Conservation (phyloP, 2,329 filamentous ascomycete species). For the Geosmithia flava region DNA sequence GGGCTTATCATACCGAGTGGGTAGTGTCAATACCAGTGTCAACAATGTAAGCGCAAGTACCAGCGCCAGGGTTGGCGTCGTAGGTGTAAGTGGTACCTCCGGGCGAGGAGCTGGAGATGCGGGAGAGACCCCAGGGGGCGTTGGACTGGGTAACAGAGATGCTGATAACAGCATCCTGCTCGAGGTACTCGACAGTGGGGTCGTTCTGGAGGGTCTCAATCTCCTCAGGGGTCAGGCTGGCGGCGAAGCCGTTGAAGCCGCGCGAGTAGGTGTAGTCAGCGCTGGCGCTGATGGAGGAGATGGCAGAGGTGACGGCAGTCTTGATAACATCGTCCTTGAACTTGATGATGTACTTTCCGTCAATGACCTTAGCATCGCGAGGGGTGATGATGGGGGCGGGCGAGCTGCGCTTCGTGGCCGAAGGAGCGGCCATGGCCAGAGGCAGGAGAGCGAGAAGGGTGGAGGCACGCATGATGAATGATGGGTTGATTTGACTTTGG, state of each 20-base stretch:
- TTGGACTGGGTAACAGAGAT: conserved; percentile 32
- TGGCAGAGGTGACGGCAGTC: conserved; percentile 11
- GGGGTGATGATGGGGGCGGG: conserved; percentile 20
- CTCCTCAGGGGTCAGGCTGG: conserved; percentile 10
- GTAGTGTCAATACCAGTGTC: conserved; percentile 27
- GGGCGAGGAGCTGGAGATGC: conserved; percentile 19
- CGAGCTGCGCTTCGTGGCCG: conserved; percentile 11
- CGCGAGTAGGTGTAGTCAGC: conserved; percentile 18
- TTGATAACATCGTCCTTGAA: conserved; percentile 13
- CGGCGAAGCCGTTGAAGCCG: conserved; percentile 14
- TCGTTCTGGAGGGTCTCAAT: conserved; percentile 12
- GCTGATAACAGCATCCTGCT: conserved; percentile 31
- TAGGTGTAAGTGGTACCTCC: conserved; percentile 19
- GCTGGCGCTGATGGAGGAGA: conserved; percentile 14
- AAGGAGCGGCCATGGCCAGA: conserved; percentile 16
- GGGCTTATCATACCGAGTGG: conserved; percentile 18
- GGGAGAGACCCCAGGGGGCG: conserved; percentile 26
- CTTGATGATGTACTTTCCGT: conserved; percentile 24
- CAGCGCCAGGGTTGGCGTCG: conserved; percentile 22
- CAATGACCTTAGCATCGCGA: conserved; percentile 15
- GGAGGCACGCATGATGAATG: conserved; percentile 16
- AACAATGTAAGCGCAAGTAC: conserved; percentile 29
- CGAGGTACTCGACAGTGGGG: conserved; percentile 21
- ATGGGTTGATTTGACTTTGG: not conserved
- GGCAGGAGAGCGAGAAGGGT: conserved; percentile 19